Evolutionary conservation across 257 asterid genomes (phyloP), one percentile per base, ranked within the genome.

Genomic region (Fraxinus pennsylvanica): DNA sequence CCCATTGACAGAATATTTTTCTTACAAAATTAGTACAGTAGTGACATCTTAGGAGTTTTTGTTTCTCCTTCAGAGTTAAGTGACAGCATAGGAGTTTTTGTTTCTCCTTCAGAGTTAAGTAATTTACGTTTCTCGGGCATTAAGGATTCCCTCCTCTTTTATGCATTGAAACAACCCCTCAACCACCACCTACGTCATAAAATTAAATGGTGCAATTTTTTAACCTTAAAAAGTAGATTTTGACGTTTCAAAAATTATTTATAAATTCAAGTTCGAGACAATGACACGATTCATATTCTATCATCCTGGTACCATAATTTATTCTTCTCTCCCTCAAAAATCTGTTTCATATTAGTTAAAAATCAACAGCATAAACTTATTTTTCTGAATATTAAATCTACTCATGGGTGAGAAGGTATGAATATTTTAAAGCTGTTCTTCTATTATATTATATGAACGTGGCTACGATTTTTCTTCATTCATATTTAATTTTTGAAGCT

Each of bases 41-140:
- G 36, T 22, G 35, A 4, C 3, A 6, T 36, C 15, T n/a, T 29
- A 39, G 45, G 45, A 39, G 12, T 8, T 39, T 39, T 39, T 39
- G 45, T 39, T 39, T 39, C 45, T 39, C 45, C 45, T 39, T 39
- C 2, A 7, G 45, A 39, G 9, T 7, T 39, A 39, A 7, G 10
- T 7, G 35, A 4, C 3, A 6, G 54, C 15, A 32, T 29, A 39
- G 45, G 45, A 39, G 12, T 8, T 39, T 39, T 39, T 39, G 45
- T 39, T 39, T 39, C 45, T 39, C 45, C 45, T 39, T 39, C 2
- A 7, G 45, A 39, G 9, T 7, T 39, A 39, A 7, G 10, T 7
- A 39, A 39, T 59, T 1, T 61, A 17, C 1, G 9, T 74, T 75
- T 78, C 78, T 81, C 71, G 80, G 76, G 25, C 32, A 47, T 68